A percentile compares a stretch with the other conserved stretches of the same genome.
Evolutionary conservation across 1,284 basidiomycete genomes (phyloP).

Genomic region (Polyporus tsugae): DNA sequence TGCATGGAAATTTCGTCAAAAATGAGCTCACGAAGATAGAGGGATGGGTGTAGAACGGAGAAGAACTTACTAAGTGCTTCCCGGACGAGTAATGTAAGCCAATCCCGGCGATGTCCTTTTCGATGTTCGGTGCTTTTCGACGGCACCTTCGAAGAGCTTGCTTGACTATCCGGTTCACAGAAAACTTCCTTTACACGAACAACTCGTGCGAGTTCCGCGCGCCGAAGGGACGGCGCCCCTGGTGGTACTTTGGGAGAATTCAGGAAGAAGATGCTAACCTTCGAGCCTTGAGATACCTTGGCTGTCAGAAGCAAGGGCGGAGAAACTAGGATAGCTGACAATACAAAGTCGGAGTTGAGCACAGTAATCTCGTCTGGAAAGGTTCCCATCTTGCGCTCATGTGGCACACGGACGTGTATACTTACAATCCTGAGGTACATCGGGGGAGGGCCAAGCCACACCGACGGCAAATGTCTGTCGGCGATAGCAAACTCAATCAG

Average conservation of each 20-base stretch:
- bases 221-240: slow-evolving; percentile 57
- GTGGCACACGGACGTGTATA: slow-evolving; percentile 16
- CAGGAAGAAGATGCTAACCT: slow-evolving; percentile 58
- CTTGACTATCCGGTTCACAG: slow-evolving; percentile 15
- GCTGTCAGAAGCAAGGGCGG: slow-evolving; percentile 68
- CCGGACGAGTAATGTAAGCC: slow-evolving; percentile 69
- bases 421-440: slow-evolving; percentile 62
- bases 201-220: slow-evolving; percentile 56
- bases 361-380: background rate
- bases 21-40: background rate
- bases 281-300: slow-evolving; percentile 54
- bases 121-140: slow-evolving; percentile 33
- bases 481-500: slow-evolving; percentile 27
- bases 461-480: slow-evolving; percentile 68
- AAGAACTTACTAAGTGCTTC: slow-evolving; percentile 65
- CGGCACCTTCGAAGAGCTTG: slow-evolving; percentile 21
- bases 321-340: slow-evolving; percentile 61
- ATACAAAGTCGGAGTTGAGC: slow-evolving; percentile 17
- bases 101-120: slow-evolving; percentile 60
- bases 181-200: slow-evolving; percentile 60
- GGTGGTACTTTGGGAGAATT: slow-evolving; percentile 49
- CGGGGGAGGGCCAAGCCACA: slow-evolving; percentile 73
- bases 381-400: slow-evolving; percentile 13
- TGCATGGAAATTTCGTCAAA: slow-evolving; percentile 41
- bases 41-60: slow-evolving; percentile 17